Evolutionary conservation across 1,284 basidiomycete species (phyloP).

Genomic region (Sphagnurus paluster): DNA sequence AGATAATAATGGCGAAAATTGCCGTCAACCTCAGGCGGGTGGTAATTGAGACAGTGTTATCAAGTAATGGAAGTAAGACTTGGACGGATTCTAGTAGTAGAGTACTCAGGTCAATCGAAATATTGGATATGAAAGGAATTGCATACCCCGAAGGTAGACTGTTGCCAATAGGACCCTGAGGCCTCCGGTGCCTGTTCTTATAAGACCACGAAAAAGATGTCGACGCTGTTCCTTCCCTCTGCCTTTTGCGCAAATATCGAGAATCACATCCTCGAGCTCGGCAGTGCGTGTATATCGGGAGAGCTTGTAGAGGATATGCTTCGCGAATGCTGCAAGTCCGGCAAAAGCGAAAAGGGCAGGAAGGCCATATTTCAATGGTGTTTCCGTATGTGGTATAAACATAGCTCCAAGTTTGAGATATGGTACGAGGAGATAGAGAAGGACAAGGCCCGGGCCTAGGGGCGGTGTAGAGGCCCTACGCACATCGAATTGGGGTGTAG

Average conservation of each 20-base stretch:
- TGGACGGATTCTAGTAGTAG: conserved; percentile 48
- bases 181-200: conserved; percentile 42
- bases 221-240: conserved; percentile 47
- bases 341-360: conserved; percentile 56
- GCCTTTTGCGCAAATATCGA: conserved; percentile 60
- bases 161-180: conserved; percentile 53
- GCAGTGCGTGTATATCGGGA: conserved; percentile 63
- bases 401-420: conserved; percentile 71
- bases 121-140: background rate
- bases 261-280: conserved; percentile 62
- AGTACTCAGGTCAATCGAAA: conserved; percentile 11
- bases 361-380: conserved; percentile 51
- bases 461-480: conserved; percentile 47
- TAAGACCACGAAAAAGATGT: conserved; percentile 37
- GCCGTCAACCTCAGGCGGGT: conserved; percentile 34
- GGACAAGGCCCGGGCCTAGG: conserved; percentile 55
- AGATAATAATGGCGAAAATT: conserved; percentile 41
- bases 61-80: conserved; percentile 44
- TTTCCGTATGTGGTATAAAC: conserved; percentile 45
- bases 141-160: conserved; percentile 65
- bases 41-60: conserved; percentile 30
- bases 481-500: conserved; percentile 41
- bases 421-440: conserved; percentile 68
- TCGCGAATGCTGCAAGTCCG: conserved; percentile 54
- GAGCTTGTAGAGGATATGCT: conserved; percentile 75